Percentiles rank a stretch among this genome's conserved stretches.
These are phyloP conservation scores for Taphrina confusa DNA, from an alignment of 1,139 yeast species.

Conservation along the genomic window DNA sequence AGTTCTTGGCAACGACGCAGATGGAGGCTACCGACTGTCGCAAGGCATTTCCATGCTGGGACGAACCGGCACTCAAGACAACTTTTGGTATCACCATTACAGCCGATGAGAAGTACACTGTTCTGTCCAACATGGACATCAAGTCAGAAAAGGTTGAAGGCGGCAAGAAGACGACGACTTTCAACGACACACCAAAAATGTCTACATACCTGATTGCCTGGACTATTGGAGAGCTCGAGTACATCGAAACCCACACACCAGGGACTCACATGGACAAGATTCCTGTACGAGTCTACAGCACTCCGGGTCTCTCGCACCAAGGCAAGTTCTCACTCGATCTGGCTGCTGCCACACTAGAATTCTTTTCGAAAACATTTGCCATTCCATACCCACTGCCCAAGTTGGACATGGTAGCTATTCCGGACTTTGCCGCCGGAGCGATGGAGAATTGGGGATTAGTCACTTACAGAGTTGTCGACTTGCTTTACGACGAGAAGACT, in stretches of 20 bases:
- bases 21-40: conserved; percentile 86
- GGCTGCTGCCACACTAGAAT: conserved; percentile 72
- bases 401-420: conserved; percentile 79
- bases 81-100: conserved; percentile 65
- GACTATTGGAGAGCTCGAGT: conserved; percentile 76
- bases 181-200: conserved; percentile 71
- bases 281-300: conserved; percentile 79
- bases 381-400: conserved; percentile 78
- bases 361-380: conserved; percentile 70
- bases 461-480: conserved; percentile 77
- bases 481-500: conserved; percentile 65
- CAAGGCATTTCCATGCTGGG: conserved; percentile 76
- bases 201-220: conserved; percentile 76
- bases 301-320: conserved; percentile 66
- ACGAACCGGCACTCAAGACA: conserved; percentile 73
- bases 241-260: conserved; percentile 60
- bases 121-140: conserved; percentile 63
- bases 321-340: conserved; percentile 71
- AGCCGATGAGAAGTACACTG: conserved; percentile 60
- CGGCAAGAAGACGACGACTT: conserved; percentile 58
- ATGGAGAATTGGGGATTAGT: conserved; percentile 92
- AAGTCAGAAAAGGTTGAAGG: conserved; percentile 46
- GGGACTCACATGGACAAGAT: conserved; percentile 54
- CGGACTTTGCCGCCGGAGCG: conserved; percentile 81
- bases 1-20: conserved; percentile 74